Evolutionary conservation across 305 asterid genomes (phyloP).

Genomic region (Plantago coronopus): DNA sequence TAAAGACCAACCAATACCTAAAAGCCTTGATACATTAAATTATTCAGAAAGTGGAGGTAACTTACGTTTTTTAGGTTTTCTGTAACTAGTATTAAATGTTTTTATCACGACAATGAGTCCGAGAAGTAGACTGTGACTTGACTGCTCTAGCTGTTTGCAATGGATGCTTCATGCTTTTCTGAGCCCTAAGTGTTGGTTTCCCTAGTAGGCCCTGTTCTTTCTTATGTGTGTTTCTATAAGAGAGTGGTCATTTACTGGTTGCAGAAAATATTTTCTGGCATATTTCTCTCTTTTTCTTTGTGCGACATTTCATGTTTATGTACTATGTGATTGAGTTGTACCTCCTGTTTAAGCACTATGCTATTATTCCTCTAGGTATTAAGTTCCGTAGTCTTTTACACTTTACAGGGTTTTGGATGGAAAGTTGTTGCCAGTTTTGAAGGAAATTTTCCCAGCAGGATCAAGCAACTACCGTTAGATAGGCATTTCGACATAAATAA

Average conservation of each 20-base stretch:
- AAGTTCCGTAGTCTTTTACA: constrained; percentile 23
- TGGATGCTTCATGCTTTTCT: background rate
- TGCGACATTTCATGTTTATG: background rate
- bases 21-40: background rate
- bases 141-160: background rate
- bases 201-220: background rate
- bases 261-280: constrained; percentile 3
- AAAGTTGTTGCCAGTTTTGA: constrained; percentile 94
- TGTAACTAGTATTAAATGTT: background rate
- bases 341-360: constrained; percentile 10
- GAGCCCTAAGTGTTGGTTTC: background rate
- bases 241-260: background rate
- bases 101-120: background rate
- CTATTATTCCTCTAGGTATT: constrained; percentile 14
- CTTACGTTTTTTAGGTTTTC: no score
- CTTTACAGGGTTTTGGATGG: constrained; percentile 81
- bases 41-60: background rate
- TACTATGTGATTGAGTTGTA: background rate
- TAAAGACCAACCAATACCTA: constrained; percentile 1
- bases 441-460: constrained; percentile 89
- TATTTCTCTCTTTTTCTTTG: background rate
- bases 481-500: constrained; percentile 82
- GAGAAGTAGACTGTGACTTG: background rate
- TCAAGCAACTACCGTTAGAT: constrained; percentile 90
- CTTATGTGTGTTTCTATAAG: background rate